Conservation (phyloP, 192 early-diverging fungal genomes). For the Umbelopsis sp. region DNA sequence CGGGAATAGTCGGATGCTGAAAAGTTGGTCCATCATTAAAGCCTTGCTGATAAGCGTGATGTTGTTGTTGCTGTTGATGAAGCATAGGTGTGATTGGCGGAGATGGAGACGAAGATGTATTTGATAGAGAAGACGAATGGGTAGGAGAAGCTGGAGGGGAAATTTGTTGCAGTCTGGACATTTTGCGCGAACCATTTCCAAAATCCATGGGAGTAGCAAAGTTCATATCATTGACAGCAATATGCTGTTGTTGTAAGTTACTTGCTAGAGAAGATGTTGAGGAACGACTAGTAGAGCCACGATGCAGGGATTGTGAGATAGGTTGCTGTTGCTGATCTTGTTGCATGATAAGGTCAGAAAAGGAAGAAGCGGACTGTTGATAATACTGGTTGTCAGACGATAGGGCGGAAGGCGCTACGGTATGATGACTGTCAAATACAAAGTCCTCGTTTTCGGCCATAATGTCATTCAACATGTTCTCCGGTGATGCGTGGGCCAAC, state of each 20-base stretch:
- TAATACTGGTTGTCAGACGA: constrained; percentile 11
- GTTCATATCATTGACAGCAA: not conserved
- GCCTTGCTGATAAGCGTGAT: constrained; percentile 10
- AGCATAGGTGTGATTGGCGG: constrained; percentile 31
- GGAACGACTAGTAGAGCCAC: constrained; percentile 12
- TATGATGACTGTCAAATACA: not conserved
- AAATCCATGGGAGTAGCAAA: constrained; percentile 9
- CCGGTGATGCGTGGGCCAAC: not conserved
- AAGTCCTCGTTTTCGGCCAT: constrained; percentile 5
- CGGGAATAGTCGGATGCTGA: constrained; percentile 14
- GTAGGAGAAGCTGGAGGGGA: constrained; percentile 31
- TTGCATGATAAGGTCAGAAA: constrained; percentile 24
- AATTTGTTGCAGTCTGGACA: constrained; percentile 2
- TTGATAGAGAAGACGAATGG: constrained; percentile 11
- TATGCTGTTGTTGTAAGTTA: constrained; percentile 11
- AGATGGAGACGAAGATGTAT: constrained; percentile 20
- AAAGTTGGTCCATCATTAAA: not conserved
- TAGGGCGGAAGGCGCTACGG: constrained; percentile 9
- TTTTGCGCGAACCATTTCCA: not conserved
- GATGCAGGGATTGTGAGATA: not conserved
- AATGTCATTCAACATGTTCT: not conserved
- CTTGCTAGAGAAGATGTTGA: not conserved
- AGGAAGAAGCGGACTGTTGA: constrained; percentile 11
- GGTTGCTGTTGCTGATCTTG: not conserved
- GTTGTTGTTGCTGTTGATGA: constrained; percentile 4